Conservation (phyloP, 2,329 filamentous ascomycete species). For the Microdochium trichocladiopsis region DNA sequence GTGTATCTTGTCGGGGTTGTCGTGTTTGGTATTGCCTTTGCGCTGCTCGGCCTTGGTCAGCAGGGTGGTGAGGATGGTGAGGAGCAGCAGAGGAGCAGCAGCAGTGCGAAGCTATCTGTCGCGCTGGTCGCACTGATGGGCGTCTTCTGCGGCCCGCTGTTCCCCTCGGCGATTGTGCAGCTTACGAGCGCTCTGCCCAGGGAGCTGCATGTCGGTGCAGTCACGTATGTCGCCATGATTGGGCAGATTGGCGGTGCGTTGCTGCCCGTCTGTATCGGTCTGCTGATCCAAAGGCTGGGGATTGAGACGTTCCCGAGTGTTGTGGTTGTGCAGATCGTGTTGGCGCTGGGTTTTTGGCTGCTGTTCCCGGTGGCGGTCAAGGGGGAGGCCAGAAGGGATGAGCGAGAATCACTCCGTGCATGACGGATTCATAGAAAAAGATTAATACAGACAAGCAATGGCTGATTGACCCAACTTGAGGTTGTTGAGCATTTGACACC, state of each 20-base stretch:
- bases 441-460: no score
- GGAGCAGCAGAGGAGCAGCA: neutral
- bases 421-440: no score
- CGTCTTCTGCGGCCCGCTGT: conserved; percentile 44
- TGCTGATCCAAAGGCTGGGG: conserved; percentile 52
- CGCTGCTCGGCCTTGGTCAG: neutral
- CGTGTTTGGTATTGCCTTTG: neutral
- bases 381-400: no score
- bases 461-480: no score
- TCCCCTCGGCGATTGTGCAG: conserved; percentile 67
- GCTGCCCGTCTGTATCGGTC: conserved; percentile 61
- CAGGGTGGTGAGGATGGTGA: no score
- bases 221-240: conserved; percentile 74
- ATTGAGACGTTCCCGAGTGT: conserved; percentile 51
- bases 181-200: conserved; percentile 67
- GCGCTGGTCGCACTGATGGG: neutral
- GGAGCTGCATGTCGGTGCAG: conserved; percentile 69
- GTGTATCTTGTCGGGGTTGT: conserved; percentile 53
- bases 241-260: conserved; percentile 66
- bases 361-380: conserved; percentile 19
- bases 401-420: no score
- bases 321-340: conserved; percentile 38
- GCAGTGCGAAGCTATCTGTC: neutral
- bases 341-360: conserved; percentile 37
- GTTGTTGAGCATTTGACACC: no score